Conservation (phyloP, 2,329 filamentous ascomycete genomes). For the Pseudocercospora ulei region DNA sequence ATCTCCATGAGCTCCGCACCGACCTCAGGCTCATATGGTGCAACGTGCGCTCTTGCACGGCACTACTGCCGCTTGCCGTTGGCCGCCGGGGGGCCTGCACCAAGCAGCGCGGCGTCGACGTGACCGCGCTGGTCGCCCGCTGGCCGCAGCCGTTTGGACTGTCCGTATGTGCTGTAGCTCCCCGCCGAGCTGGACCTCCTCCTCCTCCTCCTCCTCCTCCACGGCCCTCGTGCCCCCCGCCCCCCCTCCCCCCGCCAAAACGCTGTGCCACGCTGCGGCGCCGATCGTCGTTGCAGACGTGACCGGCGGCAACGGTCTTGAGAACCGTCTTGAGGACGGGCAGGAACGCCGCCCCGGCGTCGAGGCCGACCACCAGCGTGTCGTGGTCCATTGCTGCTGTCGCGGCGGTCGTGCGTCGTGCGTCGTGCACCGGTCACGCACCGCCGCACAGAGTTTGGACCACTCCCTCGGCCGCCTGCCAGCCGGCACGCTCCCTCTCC, state of each 20-base stretch:
- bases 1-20: too few species aligned
- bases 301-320: background rate
- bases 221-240: too few species aligned
- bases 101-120: background rate
- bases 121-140: too few species aligned
- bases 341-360: too few species aligned
- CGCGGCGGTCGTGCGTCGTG: background rate
- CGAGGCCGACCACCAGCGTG: too few species aligned
- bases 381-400: background rate
- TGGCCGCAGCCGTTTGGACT: too few species aligned
- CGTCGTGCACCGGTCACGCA: too few species aligned
- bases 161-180: too few species aligned
- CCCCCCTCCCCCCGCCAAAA: background rate
- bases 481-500: slow-evolving; percentile 1
- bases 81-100: too few species aligned
- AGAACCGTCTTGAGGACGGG: background rate
- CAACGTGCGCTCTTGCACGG: slow-evolving; percentile 3
- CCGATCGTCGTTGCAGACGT: slow-evolving; percentile 1
- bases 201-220: too few species aligned
- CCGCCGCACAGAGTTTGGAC: background rate
- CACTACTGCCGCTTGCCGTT: background rate
- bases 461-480: background rate
- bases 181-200: too few species aligned
- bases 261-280: background rate
- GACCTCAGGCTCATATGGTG: background rate